Evolutionary conservation across 2,329 filamentous ascomycete genomes (phyloP), one percentile per base, ranked within the genome.

Genomic region (Venturia pyrina): DNA sequence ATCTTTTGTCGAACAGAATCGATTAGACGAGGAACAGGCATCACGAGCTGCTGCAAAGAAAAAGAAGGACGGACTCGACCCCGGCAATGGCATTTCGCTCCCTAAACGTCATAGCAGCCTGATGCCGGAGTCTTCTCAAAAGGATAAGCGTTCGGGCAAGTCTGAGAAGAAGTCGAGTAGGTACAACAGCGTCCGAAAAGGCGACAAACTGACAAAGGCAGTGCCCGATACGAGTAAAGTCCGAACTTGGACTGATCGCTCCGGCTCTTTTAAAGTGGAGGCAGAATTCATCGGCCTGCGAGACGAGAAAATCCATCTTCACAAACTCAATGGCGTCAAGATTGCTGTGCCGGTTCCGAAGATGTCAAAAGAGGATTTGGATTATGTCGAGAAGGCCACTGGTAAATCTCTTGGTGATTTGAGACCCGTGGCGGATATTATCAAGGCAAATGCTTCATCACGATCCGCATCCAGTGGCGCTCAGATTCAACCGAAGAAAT

Each of bases 291-390:
- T 99, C 63, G 93, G 92, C 37, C 83, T 98, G 64, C 91, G 91
- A 75, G 95, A 98, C 74, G 91, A 93, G 69, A 98, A 98, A 77
- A 96, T 99, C 70, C 96, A 99, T 77, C 82, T 99, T 28, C 95
- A 99, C 81, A 99, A 99, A 80, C 84, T 91, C 78, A 99, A 99
- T 74, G 95, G 95, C 46, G 92, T 99, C 72, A 98, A 98, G 78
- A 99, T 99, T 76, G 95, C 95, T 10, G 95, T 99, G 4, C 95
- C 95, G 2, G 86, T 98, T 37, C 82, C 87, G 48, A 99, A 99
- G 76, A 99, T 99, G 95, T 96, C 93, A 0, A 83, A 92, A 53
- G 90, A 93, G 73, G 95, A 99, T 77, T 82, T 99, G 48, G 93
- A 97, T 77, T 98, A 96, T 72, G 93, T 99, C 66, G 95, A 99